These are phyloP conservation scores for Fusarium mangiferae DNA, from an alignment of 2,329 filamentous ascomycete species.

Conservation along the genomic window DNA sequence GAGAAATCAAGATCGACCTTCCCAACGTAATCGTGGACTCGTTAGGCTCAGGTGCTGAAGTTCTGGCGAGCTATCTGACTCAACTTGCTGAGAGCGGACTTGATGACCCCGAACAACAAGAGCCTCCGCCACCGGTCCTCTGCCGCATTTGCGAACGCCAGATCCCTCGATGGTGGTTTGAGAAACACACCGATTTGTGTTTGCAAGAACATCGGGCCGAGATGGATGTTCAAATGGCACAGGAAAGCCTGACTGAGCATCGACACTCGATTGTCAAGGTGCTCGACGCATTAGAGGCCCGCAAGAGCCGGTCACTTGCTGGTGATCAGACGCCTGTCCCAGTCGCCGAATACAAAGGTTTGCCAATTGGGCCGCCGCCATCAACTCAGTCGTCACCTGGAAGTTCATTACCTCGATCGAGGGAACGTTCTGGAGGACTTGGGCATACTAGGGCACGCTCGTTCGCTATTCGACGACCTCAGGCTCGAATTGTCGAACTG, in stretches of 20 bases:
- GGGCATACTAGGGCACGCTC: conserved; percentile 85
- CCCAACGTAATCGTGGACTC: conserved; percentile 90
- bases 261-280: conserved; percentile 95
- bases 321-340: conserved; percentile 64
- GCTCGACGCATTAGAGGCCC: conserved; percentile 87
- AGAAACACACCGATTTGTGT: conserved; percentile 97
- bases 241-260: conserved; percentile 92
- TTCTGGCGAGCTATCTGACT: conserved; percentile 93
- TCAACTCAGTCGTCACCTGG: conserved; percentile 78
- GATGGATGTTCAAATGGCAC: conserved; percentile 96
- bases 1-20: conserved; percentile 96
- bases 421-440: conserved; percentile 78
- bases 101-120: conserved; percentile 78
- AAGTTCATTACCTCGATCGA: conserved; percentile 76
- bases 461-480: conserved; percentile 89
- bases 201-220: conserved; percentile 95
- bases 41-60: conserved; percentile 91
- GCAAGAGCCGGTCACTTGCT: conserved; percentile 71
- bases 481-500: conserved; percentile 93
- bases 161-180: conserved; percentile 99
- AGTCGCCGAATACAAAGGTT: conserved; percentile 85
- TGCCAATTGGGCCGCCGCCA: conserved; percentile 82
- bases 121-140: conserved; percentile 87
- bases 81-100: conserved; percentile 84
- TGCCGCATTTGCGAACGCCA: conserved; percentile 98